These are phyloP conservation scores for Penicillium bialowiezense DNA, from an alignment of 495 filamentous ascomycete genomes.

Conservation along the genomic window DNA sequence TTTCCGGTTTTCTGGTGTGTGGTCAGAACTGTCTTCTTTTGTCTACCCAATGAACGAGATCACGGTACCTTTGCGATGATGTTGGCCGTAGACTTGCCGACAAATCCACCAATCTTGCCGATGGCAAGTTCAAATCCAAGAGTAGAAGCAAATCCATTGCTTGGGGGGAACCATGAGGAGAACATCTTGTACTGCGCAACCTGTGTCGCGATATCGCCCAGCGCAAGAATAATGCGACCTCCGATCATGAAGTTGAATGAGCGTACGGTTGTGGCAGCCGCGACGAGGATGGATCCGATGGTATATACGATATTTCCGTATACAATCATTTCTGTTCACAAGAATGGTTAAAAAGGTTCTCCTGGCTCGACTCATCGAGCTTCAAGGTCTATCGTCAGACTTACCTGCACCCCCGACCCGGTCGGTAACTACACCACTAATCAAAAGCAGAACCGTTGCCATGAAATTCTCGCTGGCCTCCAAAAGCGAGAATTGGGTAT, in stretches of 20 bases:
- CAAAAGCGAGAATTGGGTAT: constrained; percentile 41
- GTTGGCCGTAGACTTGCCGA: constrained; percentile 37
- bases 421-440: constrained; percentile 43
- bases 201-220: constrained; percentile 47
- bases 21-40: background rate
- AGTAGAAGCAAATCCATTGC: constrained; percentile 44
- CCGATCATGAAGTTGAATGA: constrained; percentile 47
- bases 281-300: constrained; percentile 45
- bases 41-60: too few species aligned
- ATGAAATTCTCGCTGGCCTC: constrained; percentile 49
- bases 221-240: constrained; percentile 37
- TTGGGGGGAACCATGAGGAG: constrained; percentile 47
- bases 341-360: background rate
- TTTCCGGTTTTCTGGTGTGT: constrained; percentile 36
- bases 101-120: constrained; percentile 39
- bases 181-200: constrained; percentile 50
- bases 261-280: constrained; percentile 36
- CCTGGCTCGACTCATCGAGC: background rate
- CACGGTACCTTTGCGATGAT: constrained; percentile 30
- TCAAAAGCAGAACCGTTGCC: constrained; percentile 39
- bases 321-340: constrained; percentile 38
- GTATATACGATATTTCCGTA: constrained; percentile 45
- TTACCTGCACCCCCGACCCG: constrained; percentile 43
- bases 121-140: constrained; percentile 42
- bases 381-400: too few species aligned